phyloP scores from a whole-genome alignment of 192 early-diverging fungal species.

The Mycoemilia scoparia region DNA sequence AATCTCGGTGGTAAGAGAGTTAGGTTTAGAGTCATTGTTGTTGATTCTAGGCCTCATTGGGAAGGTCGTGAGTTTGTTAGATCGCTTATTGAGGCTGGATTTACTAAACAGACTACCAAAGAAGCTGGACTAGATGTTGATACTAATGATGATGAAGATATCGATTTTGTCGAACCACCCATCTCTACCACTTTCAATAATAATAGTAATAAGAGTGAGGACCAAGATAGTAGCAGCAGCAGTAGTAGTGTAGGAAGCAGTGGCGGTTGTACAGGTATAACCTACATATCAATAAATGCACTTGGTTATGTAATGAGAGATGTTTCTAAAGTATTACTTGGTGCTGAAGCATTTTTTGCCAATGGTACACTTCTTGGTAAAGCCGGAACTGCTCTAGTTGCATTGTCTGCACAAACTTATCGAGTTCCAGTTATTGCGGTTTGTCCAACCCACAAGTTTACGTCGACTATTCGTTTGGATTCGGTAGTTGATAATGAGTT shows the following conservation, averaged over 20 bases:
- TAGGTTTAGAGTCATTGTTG: constrained; percentile 88
- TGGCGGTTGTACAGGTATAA: constrained; percentile 8
- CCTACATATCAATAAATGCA: constrained; percentile 23
- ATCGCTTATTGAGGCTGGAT: constrained; percentile 17
- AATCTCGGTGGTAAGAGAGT: too few relatives aligned
- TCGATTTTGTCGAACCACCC: constrained; percentile 13
- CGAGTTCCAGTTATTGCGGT: constrained; percentile 90
- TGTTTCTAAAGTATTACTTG: constrained; percentile 85
- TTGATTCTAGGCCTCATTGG: constrained; percentile 71
- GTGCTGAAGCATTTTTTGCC: constrained; percentile 77
- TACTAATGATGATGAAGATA: too few relatives aligned
- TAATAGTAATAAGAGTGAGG: constrained; percentile 47
- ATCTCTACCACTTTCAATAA: constrained; percentile 30
- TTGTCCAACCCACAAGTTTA: constrained; percentile 94
- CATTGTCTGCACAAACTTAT: constrained; percentile 70
- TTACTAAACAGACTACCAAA: too few relatives aligned
- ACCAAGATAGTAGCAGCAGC: constrained; percentile 1
- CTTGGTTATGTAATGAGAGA: constrained; percentile 59
- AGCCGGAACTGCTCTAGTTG: constrained; percentile 76
- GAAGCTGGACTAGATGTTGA: too few relatives aligned
- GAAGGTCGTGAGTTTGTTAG: constrained; percentile 48
- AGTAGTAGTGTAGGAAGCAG: constrained; percentile 1
- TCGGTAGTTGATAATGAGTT: constrained; percentile 95
- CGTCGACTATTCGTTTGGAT: constrained; percentile 78
- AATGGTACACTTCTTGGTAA: constrained; percentile 87